Evolutionary conservation across 148 eudicot genomes (phyloP), one percentile per base, ranked within the genome.

Genomic region (Persicaria tinctoria): DNA sequence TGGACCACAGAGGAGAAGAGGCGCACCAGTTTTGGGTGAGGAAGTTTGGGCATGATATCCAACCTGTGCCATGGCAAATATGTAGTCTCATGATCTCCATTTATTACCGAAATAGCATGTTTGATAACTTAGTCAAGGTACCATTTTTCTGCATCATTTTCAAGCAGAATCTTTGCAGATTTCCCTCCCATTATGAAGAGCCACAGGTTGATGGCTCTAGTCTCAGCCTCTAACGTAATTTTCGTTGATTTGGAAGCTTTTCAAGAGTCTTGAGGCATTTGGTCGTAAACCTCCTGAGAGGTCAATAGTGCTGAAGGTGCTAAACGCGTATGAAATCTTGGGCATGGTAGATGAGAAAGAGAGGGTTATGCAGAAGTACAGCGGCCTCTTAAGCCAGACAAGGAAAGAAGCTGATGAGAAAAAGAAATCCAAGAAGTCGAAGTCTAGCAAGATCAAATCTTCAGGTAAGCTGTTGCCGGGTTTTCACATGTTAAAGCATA

Each of bases 11-110:
- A 74, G 91, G 83, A 2, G 84, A 89, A 78, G 99, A 95, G 80
- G 97, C 99, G 53, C 93, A 95, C 72, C 84, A 75, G 74, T 20
- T 95, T 55, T 95, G 99, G 97, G 85, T 81, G 77, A 92, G 83
- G 84, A 95, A 92, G 90, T 83, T 95, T 20, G 96, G 89, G 47
- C 76, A 75, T 63, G 89, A 95, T 81, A 76, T 92, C 46, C 99
- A 92, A 76, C 88, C 99, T 10, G 92, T 87, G 50, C 86, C 99
- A 46, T 90, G 97, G 99, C 82, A 87, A 77, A 78, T 89, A 51
- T 90, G 98, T 76, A 70, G 82, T 55, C 84, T 85, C 71, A 92
- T 95, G 97, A 89, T 95, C 55, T 89, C 93, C 51, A 82, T 92
- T 38, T 95, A 95, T 78, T 86, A 87, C 76, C 86, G 92, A 8